phyloP scores from a whole-genome alignment of 352 stramenopile genomes.

The Phytophthora rubi region DNA sequence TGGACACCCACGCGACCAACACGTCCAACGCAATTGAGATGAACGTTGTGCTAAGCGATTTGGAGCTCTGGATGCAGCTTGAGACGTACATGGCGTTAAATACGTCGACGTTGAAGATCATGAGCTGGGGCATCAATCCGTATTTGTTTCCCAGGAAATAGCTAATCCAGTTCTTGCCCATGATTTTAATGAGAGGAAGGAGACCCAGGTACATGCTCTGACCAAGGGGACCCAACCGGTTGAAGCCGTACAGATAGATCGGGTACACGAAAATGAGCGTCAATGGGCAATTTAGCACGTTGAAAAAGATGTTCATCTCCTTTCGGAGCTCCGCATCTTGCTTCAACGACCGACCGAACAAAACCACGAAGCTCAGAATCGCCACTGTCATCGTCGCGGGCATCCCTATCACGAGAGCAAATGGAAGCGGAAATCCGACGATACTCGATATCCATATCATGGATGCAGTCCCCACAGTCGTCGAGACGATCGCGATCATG shows the following conservation, averaged over 20 bases:
- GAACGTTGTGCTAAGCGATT: not conserved
- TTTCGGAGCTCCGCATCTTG: not conserved
- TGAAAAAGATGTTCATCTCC: not conserved
- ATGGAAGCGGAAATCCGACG: not conserved
- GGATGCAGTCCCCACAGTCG: not conserved
- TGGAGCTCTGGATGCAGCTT: not conserved
- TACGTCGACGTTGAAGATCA: not conserved
- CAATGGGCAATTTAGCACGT: not conserved
- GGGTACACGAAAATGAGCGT: not conserved
- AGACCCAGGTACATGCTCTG: not conserved
- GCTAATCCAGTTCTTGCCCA: not conserved
- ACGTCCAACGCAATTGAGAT: not conserved
- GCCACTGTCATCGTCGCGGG: not conserved
- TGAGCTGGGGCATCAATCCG: not conserved
- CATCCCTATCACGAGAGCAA: not conserved
- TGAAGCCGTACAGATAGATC: not conserved
- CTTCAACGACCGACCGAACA: not conserved
- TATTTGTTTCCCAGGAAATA: not conserved
- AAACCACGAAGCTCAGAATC: not conserved
- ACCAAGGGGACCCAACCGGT: not conserved
- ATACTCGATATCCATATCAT: not conserved
- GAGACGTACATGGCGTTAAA: not conserved
- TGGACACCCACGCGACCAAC: not conserved
- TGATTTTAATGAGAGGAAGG: not conserved
- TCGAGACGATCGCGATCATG: not conserved